Evolutionary conservation across 1,139 yeast species (phyloP).

Genomic region (Yamadazyma songkhlaensis): DNA sequence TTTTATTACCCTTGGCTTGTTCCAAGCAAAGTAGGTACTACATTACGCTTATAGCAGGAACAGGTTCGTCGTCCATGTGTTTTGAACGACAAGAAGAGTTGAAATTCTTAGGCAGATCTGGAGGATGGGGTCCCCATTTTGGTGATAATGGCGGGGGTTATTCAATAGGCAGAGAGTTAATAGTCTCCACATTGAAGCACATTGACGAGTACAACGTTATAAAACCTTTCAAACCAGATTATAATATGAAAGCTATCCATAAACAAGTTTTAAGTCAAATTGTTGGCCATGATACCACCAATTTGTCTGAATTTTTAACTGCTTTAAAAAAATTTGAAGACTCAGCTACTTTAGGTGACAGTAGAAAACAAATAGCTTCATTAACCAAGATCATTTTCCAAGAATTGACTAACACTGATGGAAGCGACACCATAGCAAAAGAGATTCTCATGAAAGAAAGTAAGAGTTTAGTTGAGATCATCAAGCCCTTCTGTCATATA

Average conservation of each 20-base stretch:
- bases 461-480: constrained; percentile 1
- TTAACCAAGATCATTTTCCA: constrained; percentile 5
- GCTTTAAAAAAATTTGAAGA: not conserved
- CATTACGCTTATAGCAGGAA: constrained; percentile 9
- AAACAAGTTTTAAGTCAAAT: constrained; percentile 1
- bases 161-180: constrained; percentile 6
- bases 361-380: constrained; percentile 5
- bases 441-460: constrained; percentile 2
- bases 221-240: not conserved
- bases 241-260: constrained; percentile 2
- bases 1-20: constrained; percentile 6
- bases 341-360: not conserved
- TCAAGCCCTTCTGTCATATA: constrained; percentile 3
- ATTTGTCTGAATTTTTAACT: not conserved
- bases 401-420: constrained; percentile 3
- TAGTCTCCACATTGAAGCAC: constrained; percentile 5
- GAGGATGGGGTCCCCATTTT: constrained; percentile 9
- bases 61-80: constrained; percentile 8
- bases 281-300: not conserved
- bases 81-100: constrained; percentile 4
- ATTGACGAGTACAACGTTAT: constrained; percentile 3
- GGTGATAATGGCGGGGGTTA: constrained; percentile 11
- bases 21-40: not conserved
- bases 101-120: constrained; percentile 6
- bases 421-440: constrained; percentile 5